Evolutionary conservation across 2,329 filamentous ascomycete genomes (phyloP).

Genomic region (Cytospora paraplurivora): DNA sequence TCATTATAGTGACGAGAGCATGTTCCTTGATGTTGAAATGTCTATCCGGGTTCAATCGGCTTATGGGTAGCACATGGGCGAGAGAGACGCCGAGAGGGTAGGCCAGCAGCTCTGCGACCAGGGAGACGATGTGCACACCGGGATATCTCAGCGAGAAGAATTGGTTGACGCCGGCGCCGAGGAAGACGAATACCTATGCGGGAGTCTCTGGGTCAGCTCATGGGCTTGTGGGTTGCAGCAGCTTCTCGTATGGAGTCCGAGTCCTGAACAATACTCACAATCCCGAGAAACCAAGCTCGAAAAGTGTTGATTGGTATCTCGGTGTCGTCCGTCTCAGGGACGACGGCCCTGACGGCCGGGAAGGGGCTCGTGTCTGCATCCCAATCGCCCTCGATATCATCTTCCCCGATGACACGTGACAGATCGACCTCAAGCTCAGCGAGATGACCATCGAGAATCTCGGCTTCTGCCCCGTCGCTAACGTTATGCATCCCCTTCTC

Average conservation of each 20-base stretch:
- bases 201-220: not conserved
- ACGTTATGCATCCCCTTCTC: conserved; percentile 15
- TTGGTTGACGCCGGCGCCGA: conserved; percentile 50
- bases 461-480: conserved; percentile 10
- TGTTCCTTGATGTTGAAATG: conserved; percentile 52
- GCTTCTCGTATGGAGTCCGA: not conserved
- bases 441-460: conserved; percentile 35
- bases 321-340: conserved; percentile 39
- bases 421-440: conserved; percentile 39
- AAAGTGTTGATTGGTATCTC: conserved; percentile 48
- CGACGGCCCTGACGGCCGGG: conserved; percentile 37
- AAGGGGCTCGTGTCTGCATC: conserved; percentile 39
- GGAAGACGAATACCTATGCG: conserved; percentile 43
- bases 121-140: conserved; percentile 46
- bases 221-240: conserved; percentile 9
- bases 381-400: conserved; percentile 37
- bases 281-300: conserved; percentile 47
- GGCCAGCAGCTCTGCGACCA: conserved; percentile 48
- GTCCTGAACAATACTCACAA: conserved; percentile 34
- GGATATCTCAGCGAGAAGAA: conserved; percentile 52
- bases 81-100: conserved; percentile 45
- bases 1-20: conserved; percentile 49
- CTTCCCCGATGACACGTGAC: conserved; percentile 33
- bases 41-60: conserved; percentile 44
- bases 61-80: conserved; percentile 43